These are phyloP conservation scores for Neophaeococcomyces aloes DNA, from an alignment of 2,329 filamentous ascomycete species.

Conservation along the genomic window DNA sequence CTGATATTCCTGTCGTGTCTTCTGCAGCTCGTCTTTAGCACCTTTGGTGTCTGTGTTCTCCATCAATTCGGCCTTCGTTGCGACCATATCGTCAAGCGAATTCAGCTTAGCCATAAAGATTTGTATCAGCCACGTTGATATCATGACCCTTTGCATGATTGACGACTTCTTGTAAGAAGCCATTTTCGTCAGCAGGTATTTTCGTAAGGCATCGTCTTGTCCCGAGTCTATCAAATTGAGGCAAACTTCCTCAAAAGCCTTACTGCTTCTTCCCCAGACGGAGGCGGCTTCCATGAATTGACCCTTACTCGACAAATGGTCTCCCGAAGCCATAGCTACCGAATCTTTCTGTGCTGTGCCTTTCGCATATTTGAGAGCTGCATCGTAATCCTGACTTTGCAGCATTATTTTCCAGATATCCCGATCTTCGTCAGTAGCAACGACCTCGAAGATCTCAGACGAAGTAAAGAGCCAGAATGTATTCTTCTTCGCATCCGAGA, in stretches of 20 bases:
- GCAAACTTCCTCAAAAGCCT: conserved; percentile 92
- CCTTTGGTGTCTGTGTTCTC: conserved; percentile 62
- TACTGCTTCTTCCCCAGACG: conserved; percentile 89
- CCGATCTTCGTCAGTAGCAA: conserved; percentile 77
- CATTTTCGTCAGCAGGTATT: conserved; percentile 79
- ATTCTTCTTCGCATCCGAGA: conserved; percentile 84
- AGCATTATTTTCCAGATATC: conserved; percentile 95
- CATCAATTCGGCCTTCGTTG: conserved; percentile 71
- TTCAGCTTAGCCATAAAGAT: conserved; percentile 97
- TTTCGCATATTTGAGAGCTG: conserved; percentile 74
- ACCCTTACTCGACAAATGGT: conserved; percentile 71
- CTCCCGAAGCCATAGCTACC: conserved; percentile 83
- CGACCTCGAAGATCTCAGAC: conserved; percentile 86
- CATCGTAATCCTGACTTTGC: conserved; percentile 74
- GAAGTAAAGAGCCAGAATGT: conserved; percentile 95
- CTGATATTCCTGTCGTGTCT: conserved; percentile 68
- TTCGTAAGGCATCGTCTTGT: conserved; percentile 80
- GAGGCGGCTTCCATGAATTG: conserved; percentile 76
- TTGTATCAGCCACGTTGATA: conserved; percentile 89
- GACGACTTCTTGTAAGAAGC: conserved; percentile 69
- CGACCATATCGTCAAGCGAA: conserved; percentile 83
- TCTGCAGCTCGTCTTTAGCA: conserved; percentile 59
- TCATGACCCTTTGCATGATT: conserved; percentile 89
- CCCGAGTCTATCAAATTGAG: conserved; percentile 80
- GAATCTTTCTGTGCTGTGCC: conserved; percentile 75